Evolutionary conservation across 1,284 basidiomycete species (phyloP), one percentile per base, ranked within the genome.

Genomic region (Pterulicium gracile): DNA sequence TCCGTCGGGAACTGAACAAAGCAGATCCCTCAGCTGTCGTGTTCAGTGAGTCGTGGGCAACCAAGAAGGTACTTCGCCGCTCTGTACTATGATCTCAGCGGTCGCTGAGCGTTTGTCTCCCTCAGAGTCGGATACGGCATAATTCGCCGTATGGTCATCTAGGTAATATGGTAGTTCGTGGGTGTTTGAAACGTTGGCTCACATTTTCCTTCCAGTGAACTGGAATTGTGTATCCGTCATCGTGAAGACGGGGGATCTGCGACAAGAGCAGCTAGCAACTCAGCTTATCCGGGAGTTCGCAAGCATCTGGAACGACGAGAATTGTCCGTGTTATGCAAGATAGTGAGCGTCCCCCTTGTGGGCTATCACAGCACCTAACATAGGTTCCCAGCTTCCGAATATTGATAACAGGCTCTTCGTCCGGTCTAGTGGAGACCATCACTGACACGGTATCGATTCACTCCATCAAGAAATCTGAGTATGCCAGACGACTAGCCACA

Each of bases 381-480:
- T 40, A 43, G 7, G 45, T 23, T 34, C 36, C 15, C 45, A 79
- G 77, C 53, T 79, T 80, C 59, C 81, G 90, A 3, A 98, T 99
- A 50, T 67, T 98, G 44, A 96, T 98, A 52, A 97, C 94, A 1
- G 92, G 92, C 18, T 90, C 89, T 50, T 81, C 79, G 5, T 96
- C 93, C 15, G 96, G 95, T 7, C 65, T 99, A 46, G 90, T 95
- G 4, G 91, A 95, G 65, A 95, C 92, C 0, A 93, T 95, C 51
- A 95, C 90, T 3, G 96, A 99, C 56, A 89, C 95, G 1, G 90
- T 98, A 1, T 97, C 93, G 12, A 91, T 99, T 55, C 96, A 99
- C 62, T 98, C 95, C 5, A 96, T 99, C 64, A 98, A 98, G 72
- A 99, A 98, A 66, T 88, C 92, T 2, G 93, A 97, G 58, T 98